These are phyloP conservation scores for Rostrohypoxylon terebratum DNA, from an alignment of 495 filamentous ascomycete species.

Conservation along the genomic window DNA sequence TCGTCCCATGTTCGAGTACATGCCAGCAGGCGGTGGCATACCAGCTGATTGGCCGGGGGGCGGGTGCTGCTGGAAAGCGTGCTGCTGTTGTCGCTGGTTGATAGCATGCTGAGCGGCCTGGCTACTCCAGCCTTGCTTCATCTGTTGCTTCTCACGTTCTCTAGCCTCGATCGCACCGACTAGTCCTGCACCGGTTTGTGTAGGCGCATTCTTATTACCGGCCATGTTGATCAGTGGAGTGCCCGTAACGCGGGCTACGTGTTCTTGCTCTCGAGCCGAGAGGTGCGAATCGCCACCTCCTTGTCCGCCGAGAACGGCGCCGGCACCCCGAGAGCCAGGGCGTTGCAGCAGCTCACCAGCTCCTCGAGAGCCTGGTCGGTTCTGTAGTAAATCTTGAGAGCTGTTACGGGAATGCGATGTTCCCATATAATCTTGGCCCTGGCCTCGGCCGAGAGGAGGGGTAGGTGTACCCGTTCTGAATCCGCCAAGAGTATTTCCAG, in stretches of 20 bases:
- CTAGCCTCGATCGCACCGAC: conserved; percentile 81
- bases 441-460: conserved; percentile 52
- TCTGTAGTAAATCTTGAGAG: conserved; percentile 54
- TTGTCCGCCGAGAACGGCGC: conserved; percentile 50
- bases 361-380: conserved; percentile 51
- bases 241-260: conserved; percentile 88
- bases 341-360: conserved; percentile 45
- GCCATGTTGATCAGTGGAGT: conserved; percentile 82
- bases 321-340: conserved; percentile 47
- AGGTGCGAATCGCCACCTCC: conserved; percentile 67
- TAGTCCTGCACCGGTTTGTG: conserved; percentile 68
- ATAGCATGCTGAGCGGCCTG: conserved; percentile 85
- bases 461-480: conserved; percentile 58
- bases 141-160: conserved; percentile 77
- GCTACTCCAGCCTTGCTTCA: conserved; percentile 76
- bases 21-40: conserved; percentile 44
- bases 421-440: conserved; percentile 42
- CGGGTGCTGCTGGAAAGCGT: conserved; percentile 58
- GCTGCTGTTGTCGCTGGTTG: conserved; percentile 74
- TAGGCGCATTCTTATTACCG: conserved; percentile 59
- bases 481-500: conserved; percentile 64
- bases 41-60: conserved; percentile 44
- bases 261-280: conserved; percentile 93
- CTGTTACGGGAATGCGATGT: conserved; percentile 60
- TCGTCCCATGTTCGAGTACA: conserved; percentile 51